phyloP scores from a whole-genome alignment of 208 protist genomes.

The Leptomonas pyrrhocoris region DNA sequence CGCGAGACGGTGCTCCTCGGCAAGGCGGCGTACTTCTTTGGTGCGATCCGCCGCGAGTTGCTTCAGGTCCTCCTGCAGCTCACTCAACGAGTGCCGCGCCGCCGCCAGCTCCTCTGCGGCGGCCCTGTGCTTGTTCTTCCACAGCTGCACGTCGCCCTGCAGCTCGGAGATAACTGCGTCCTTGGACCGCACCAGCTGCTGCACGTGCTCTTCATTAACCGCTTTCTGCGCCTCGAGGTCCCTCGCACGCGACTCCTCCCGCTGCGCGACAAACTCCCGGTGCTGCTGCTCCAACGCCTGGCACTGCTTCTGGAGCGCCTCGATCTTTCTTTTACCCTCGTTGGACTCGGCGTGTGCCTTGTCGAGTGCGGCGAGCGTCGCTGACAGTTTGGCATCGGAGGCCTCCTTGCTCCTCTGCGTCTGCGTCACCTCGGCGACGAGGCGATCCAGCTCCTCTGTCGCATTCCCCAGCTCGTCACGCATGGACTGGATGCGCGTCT shows the following conservation, averaged over 20 bases:
- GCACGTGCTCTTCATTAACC: constrained; percentile 56
- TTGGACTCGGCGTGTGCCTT: constrained; percentile 21
- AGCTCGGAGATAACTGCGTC: constrained; percentile 60
- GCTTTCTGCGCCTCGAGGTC: constrained; percentile 48
- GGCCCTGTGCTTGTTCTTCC: constrained; percentile 52
- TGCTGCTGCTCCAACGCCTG: constrained; percentile 60
- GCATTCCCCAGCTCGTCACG: constrained; percentile 56
- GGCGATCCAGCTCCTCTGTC: constrained; percentile 35
- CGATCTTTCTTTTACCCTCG: constrained; percentile 17
- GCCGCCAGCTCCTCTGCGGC: constrained; percentile 57
- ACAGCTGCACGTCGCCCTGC: constrained; percentile 45
- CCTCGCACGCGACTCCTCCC: constrained; percentile 35
- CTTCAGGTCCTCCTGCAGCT: constrained; percentile 63
- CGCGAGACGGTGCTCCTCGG: constrained; percentile 78
- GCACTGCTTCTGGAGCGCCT: constrained; percentile 21
- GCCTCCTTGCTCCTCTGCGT: constrained; percentile 29
- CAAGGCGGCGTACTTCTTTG: constrained; percentile 62
- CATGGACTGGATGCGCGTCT: constrained; percentile 60
- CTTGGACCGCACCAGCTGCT: constrained; percentile 51
- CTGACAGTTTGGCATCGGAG: constrained; percentile 24
- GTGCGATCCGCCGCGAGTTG: constrained; percentile 45
- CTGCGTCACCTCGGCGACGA: constrained; percentile 34
- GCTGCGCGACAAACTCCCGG: constrained; percentile 44
- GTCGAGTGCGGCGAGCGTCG: constrained; percentile 22
- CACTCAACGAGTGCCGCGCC: constrained; percentile 42